Percentiles rank a stretch among this genome's conserved stretches.
phyloP scores from a whole-genome alignment of 2,329 filamentous ascomycete species.

The Pestalotiopsis sp. region DNA sequence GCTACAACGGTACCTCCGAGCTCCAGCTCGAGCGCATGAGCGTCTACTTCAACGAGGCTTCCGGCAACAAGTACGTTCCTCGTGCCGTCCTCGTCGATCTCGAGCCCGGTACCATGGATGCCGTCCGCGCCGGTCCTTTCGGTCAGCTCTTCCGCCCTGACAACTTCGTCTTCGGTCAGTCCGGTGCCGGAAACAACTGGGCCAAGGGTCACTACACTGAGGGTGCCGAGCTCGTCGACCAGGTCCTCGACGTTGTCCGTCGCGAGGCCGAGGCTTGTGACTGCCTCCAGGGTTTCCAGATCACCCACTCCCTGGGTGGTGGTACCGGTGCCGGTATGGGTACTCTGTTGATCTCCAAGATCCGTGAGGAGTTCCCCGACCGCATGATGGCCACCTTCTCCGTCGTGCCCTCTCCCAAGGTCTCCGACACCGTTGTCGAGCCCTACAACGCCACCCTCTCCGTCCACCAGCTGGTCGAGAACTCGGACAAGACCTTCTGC shows the following conservation, averaged over 20 bases:
- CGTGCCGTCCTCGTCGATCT: conserved; percentile 99
- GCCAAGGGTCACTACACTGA: conserved; percentile 99
- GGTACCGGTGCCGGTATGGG: conserved; percentile 99
- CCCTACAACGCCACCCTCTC: conserved; percentile 99
- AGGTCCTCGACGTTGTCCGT: conserved; percentile 97
- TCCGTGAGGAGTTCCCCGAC: conserved; percentile 99
- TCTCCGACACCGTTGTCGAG: conserved; percentile 99
- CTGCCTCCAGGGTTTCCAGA: conserved; percentile 99
- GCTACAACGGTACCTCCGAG: conserved; percentile 97
- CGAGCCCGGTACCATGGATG: conserved; percentile 99
- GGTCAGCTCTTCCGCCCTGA: conserved; percentile 99
- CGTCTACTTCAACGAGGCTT: conserved; percentile 97
- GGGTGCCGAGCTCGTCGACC: conserved; percentile 97
- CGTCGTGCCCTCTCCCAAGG: conserved; percentile 97
- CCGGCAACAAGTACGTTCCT: conserved; percentile 98
- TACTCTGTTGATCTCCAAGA: conserved; percentile 99
- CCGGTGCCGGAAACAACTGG: conserved; percentile 99
- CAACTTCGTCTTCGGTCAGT: conserved; percentile 99
- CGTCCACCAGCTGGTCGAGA: conserved; percentile 98
- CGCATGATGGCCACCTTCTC: conserved; percentile 99
- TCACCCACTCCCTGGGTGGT: conserved; percentile 99
- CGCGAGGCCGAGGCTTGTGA: conserved; percentile 98
- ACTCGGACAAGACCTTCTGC: conserved; percentile 99
- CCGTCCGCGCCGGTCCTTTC: conserved; percentile 96
- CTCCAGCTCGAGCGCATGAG: conserved; percentile 99